These are phyloP conservation scores for Juncus inflexus DNA, from an alignment of 176 grass and related monocot species.

Conservation along the genomic window DNA sequence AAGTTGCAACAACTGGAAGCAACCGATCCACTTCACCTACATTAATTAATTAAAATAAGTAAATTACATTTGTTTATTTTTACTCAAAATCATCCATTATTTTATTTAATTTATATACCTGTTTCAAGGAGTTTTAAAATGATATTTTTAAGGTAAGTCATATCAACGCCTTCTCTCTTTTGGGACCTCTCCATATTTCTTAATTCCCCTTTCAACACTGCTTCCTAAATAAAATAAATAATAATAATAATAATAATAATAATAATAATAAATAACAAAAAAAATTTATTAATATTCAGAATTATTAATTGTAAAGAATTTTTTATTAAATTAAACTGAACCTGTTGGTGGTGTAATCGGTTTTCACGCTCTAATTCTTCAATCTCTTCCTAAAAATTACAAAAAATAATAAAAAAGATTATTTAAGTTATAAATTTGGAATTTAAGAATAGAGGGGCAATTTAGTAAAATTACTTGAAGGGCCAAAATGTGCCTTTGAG, in stretches of 20 bases:
- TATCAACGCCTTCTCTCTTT: slow-evolving; percentile 96
- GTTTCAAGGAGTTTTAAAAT: slow-evolving; percentile 99
- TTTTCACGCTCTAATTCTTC: slow-evolving; percentile 96
- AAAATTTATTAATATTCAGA: slow-evolving; percentile 1
- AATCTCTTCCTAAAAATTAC: slow-evolving; percentile 78
- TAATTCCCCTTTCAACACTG: slow-evolving; percentile 81
- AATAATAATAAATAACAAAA: slow-evolving; percentile 30
- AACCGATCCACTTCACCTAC: slow-evolving; percentile 87
- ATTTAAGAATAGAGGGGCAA: slow-evolving; percentile 11
- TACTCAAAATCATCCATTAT: not conserved
- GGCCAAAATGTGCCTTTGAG: slow-evolving; percentile 87
- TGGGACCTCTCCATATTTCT: slow-evolving; percentile 96
- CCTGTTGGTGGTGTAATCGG: slow-evolving; percentile 91
- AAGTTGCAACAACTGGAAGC: slow-evolving; percentile 81
- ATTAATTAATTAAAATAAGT: slow-evolving; percentile 26
- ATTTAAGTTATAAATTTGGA: not conserved
- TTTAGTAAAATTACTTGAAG: slow-evolving; percentile 69
- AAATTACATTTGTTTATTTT: slow-evolving; percentile 1
- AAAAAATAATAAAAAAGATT: slow-evolving; percentile 26
- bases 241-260: too few species aligned
- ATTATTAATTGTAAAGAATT: slow-evolving; percentile 18
- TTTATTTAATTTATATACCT: slow-evolving; percentile 36
- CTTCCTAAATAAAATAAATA: slow-evolving; percentile 47
- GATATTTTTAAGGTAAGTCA: slow-evolving; percentile 98
- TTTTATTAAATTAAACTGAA: slow-evolving; percentile 27